These are phyloP conservation scores for Epichloe gansuensis DNA, from an alignment of 2,329 filamentous ascomycete genomes.

Conservation along the genomic window DNA sequence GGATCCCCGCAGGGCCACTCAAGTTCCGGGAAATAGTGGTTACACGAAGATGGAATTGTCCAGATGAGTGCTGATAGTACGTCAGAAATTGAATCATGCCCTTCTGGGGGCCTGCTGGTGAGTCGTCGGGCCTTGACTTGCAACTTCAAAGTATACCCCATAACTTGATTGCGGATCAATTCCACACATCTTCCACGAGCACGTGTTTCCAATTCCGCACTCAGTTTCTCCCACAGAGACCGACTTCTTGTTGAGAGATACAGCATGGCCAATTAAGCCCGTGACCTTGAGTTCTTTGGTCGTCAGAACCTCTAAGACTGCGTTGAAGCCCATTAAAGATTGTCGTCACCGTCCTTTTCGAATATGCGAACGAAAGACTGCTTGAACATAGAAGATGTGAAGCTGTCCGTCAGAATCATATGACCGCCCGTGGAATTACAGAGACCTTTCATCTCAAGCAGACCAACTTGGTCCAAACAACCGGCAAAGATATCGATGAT, in stretches of 20 bases:
- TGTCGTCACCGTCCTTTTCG: constrained; percentile 90
- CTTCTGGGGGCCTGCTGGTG: constrained; percentile 78
- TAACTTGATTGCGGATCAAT: constrained; percentile 92
- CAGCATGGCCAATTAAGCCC: constrained; percentile 88
- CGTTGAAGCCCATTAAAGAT: constrained; percentile 98
- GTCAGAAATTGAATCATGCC: constrained; percentile 97
- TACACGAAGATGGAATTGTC: constrained; percentile 90
- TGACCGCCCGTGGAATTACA: constrained; percentile 94
- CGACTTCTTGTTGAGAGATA: constrained; percentile 97
- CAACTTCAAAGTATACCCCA: constrained; percentile 95
- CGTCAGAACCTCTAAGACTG: constrained; percentile 85
- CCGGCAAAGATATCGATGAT: constrained; percentile 97
- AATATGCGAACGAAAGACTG: constrained; percentile 96
- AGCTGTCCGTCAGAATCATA: constrained; percentile 97
- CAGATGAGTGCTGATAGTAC: constrained; percentile 95
- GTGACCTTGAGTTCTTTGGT: constrained; percentile 98
- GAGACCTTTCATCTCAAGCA: constrained; percentile 95
- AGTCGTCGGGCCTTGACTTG: constrained; percentile 77
- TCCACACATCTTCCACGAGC: constrained; percentile 99
- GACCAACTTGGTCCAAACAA: constrained; percentile 90
- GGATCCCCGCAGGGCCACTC: constrained; percentile 87
- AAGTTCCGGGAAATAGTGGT: constrained; percentile 87
- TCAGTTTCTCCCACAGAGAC: constrained; percentile 95
- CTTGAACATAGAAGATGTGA: constrained; percentile 98
- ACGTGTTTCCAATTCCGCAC: constrained; percentile 96